Evolutionary conservation across 1,139 yeast genomes (phyloP), one percentile per base, ranked within the genome.

Genomic region (Fermentozyma sake): DNA sequence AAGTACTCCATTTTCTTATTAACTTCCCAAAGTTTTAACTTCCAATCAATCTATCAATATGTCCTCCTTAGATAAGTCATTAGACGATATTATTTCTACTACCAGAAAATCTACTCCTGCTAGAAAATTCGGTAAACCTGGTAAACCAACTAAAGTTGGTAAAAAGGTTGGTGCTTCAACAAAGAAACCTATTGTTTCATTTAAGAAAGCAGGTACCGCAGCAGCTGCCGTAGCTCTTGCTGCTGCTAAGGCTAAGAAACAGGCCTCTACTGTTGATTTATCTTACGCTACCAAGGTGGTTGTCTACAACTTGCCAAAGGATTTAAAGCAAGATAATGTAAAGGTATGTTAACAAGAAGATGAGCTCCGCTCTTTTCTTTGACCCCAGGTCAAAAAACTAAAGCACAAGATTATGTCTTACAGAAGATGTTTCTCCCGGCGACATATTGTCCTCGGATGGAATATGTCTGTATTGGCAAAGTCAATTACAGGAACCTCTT

Each of bases 41-140:
- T n/a, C n/a, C n/a, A n/a, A 20, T 23, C 28, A 25, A 18, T 16
- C 23, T 24, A 22, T 24, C 29, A 36, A 30, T 17, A 58, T 58
- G 64, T 56, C 79, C 44, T 71, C 82, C 50, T 75, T 91, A 64
- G 96, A 91, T 68, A 82, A 85, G 68, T 86, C 97, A 31, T 78
- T 91, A 54, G 98, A 91, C 67, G 97, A 89, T 50, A 91, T 91
- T 56, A 85, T 91, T 56, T 73, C 94, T 38, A 64, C 85, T 61
- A 58, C 74, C 71, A 46, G 46, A 39, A 41, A 37, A 36, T 32
- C 31, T 27, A 35, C 32, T 23, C 32, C 38, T 24, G 27, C 24
- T 10, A 39, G 37, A 22, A 60, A 59, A 37, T 39, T 42, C 41
- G 46, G 48, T 18, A 14, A 19, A 14, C n/a, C n/a, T n/a, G 22